Base-by-base conservation (phyloP, 805 yeast species). In the Debaryomyces maramus region DNA sequence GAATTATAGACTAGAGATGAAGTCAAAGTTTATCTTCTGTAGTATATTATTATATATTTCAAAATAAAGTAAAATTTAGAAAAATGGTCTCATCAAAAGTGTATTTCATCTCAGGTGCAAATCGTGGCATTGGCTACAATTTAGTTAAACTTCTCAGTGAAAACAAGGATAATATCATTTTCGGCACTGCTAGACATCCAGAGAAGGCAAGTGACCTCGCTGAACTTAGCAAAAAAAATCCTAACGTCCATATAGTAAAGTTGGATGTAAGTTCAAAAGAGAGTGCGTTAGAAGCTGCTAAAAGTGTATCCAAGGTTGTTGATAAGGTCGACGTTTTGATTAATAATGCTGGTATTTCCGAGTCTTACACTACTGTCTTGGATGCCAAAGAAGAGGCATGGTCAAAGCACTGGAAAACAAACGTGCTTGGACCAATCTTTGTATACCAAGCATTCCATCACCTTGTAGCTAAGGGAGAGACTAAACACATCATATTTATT, bases 91-190 rank as follows among this genome's bases (percentile, higher is more conserved):
- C 11, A 16, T n/a, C 9, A 21, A 37, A 18, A 21, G 35, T 31
- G 5, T 65, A 65, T 47, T 50, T 71, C 3, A 46, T 71, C n/a
- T 61, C 70, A 2, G 76, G 76, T 6, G 70, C 67, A 13, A 65
- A 70, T 10, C 53, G 70, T 35, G 74, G 75, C 3, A 62, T 70
- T 26, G 75, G 76, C 5, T 53, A 55, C 16, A 55, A 55, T 1
- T 47, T 68, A 8, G 59, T 52, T 4, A 54, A 56, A 30, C 48
- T 49, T 30, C 41, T 67, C 13, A 45, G 55, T 23, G 37, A 41
- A 5, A 40, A 48, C 5, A 34, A 54, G 21, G 32, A 45, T 9
- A 53, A 48, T 36, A 15, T 31, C 5, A 58, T 63, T 11, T 44
- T 60, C 30, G 61, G 58, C 0, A 51, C 58, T 7, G 42, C 48